phyloP scores from a whole-genome alignment of 2,329 filamentous ascomycete genomes.

The Aaosphaeria arxii region DNA sequence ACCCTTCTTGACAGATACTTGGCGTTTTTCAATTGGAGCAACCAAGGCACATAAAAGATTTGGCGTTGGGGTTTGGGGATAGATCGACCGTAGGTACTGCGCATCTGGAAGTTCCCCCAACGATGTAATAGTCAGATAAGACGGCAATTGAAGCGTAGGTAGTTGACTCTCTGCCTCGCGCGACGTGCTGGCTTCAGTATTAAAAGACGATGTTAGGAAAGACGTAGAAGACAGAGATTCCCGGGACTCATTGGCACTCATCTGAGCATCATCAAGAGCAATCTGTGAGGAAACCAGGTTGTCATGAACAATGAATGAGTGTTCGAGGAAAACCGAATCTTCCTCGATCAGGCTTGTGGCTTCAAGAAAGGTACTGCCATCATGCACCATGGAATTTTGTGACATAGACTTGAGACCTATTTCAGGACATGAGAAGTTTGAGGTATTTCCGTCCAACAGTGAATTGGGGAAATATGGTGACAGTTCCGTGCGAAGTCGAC shows the following conservation, averaged over 20 bases:
- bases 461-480: conserved; percentile 23
- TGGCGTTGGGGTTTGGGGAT: conserved; percentile 77
- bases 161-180: conserved; percentile 5
- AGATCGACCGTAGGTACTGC: conserved; percentile 61
- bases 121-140: conserved; percentile 52
- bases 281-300: conserved; percentile 61
- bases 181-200: conserved; percentile 14
- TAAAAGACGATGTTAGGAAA: conserved; percentile 36
- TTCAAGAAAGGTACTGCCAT: conserved; percentile 22
- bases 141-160: conserved; percentile 11
- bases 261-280: conserved; percentile 2
- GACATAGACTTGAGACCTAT: too few species aligned
- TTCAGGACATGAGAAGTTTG: too few species aligned
- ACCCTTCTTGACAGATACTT: conserved; percentile 66
- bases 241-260: conserved; percentile 12
- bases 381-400: not conserved
- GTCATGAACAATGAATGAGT: conserved; percentile 71
- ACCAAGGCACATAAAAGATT: conserved; percentile 81
- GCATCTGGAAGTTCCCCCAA: conserved; percentile 70
- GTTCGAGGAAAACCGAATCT: conserved; percentile 62
- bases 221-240: conserved; percentile 30
- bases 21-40: conserved; percentile 64
- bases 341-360: conserved; percentile 19
- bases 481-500: conserved; percentile 25
- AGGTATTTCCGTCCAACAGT: not conserved